Base-by-base conservation (phyloP, 2,329 filamentous ascomycete genomes). In the Colletotrichum tamarilloi region DNA sequence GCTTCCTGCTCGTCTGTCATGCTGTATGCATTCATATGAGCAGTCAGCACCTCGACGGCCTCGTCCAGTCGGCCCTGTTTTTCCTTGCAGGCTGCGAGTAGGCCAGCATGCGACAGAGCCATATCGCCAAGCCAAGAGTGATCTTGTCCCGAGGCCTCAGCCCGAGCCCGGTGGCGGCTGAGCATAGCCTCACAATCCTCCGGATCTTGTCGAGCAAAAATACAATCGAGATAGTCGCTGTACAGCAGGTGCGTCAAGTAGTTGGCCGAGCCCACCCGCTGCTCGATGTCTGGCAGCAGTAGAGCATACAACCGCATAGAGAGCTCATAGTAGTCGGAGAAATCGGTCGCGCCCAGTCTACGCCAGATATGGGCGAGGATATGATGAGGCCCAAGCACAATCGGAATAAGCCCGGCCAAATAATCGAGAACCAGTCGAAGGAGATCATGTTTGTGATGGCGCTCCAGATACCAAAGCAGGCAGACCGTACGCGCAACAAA, bases 391-490 rank as follows among this genome's bases (percentile, higher is more conserved):
- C 80, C 80, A 8, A 82, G 68, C 1, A 82, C 76, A 26, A 79
- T 80, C 35, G 78, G 78, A 4, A 82, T 76, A 35, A 82, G 68
- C 22, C 75, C 76, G 12, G 76, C 72, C 11, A 83, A 77, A 42
- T 82, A 81, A 32, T 80, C 76, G 62, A 81, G 76, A 22, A 83
- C 79, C 16, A 83, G 74, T 3, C 77, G 75, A 12, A 81, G 77
- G 1, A 83, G 76, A 66, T 82, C 80, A 11, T 80, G 77, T 32
- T 80, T 79, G 69, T 81, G 77, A 62, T 82, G 80, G 2, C 77
- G 77, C 24, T 81, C 76, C 22, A 83, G 81, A 30, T 81, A 82
- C 79, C 81, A 81, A 9, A 82, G 64, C n/a, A 83, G 76, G 42
- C 80, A 81, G 2, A 81, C 76, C n/a, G 78, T 82, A 12, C 81